Conservation (phyloP, 148 eudicot genomes). For the Camellia sinensis region DNA sequence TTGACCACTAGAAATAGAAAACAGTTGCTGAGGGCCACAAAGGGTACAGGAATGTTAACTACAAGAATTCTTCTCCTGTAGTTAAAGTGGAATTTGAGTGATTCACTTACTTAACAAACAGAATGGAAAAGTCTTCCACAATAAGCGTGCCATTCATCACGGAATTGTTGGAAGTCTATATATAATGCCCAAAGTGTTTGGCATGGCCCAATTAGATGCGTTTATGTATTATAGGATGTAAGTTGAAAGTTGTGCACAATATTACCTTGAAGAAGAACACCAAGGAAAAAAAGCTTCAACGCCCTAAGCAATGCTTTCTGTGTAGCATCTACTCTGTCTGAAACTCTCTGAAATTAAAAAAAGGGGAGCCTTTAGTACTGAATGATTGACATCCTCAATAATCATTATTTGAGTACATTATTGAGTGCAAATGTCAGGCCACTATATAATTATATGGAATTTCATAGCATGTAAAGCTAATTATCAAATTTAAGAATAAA, state of each 20-base stretch:
- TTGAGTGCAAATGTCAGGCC: neutral
- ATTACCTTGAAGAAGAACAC: slow-evolving; percentile 84
- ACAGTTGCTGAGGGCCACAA: too few relatives aligned
- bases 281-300: slow-evolving; percentile 61
- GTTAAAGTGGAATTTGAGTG: too few relatives aligned
- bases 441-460: neutral
- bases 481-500: neutral
- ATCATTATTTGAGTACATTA: neutral
- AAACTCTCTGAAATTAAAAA: slow-evolving; percentile 53
- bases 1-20: too few relatives aligned
- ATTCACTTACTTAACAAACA: too few relatives aligned
- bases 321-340: slow-evolving; percentile 58
- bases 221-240: neutral
- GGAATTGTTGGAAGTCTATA: too few relatives aligned
- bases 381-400: neutral
- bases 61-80: too few relatives aligned
- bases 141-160: too few relatives aligned
- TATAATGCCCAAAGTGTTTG: neutral
- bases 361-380: neutral
- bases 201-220: neutral
- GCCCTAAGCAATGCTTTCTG: slow-evolving; percentile 56
- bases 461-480: neutral
- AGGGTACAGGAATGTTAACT: too few relatives aligned
- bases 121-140: too few relatives aligned
- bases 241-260: neutral